Percentiles rank a stretch among this genome's conserved stretches.
phyloP scores from a whole-genome alignment of 768 basidiomycete genomes.

The Kwoniella dendrophila region DNA sequence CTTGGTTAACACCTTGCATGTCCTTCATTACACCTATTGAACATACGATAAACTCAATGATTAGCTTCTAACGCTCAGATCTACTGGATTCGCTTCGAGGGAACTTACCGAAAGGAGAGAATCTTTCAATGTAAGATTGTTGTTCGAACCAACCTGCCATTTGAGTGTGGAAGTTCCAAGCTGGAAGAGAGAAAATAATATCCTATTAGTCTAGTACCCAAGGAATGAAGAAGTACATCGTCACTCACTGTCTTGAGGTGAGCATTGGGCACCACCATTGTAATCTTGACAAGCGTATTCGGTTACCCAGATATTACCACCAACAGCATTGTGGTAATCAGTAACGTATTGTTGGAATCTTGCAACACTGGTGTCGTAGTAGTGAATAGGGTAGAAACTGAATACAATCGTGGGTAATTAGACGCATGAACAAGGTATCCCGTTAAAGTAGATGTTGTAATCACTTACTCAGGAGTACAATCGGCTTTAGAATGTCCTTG shows the following conservation, averaged over 20 bases:
- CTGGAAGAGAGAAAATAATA: constrained; percentile 12
- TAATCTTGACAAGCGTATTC: constrained; percentile 57
- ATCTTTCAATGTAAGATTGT: constrained; percentile 49
- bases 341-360: constrained; percentile 64
- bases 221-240: neutral
- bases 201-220: neutral
- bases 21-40: constrained; percentile 43
- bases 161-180: constrained; percentile 50
- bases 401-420: neutral
- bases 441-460: neutral
- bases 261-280: constrained; percentile 55
- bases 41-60: neutral
- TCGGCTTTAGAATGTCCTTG: constrained; percentile 44
- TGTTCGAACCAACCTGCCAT: constrained; percentile 55
- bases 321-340: constrained; percentile 47
- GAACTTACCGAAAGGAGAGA: constrained; percentile 53
- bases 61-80: neutral
- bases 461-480: constrained; percentile 54
- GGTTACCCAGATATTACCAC: constrained; percentile 46
- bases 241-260: constrained; percentile 42
- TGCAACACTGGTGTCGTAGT: constrained; percentile 63
- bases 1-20: constrained; percentile 55
- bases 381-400: constrained; percentile 65
- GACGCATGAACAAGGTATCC: neutral
- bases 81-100: no score